Percentiles rank a stretch among this genome's conserved stretches.
These are phyloP conservation scores for Neurospora africana DNA, from an alignment of 495 filamentous ascomycete species.

Conservation along the genomic window DNA sequence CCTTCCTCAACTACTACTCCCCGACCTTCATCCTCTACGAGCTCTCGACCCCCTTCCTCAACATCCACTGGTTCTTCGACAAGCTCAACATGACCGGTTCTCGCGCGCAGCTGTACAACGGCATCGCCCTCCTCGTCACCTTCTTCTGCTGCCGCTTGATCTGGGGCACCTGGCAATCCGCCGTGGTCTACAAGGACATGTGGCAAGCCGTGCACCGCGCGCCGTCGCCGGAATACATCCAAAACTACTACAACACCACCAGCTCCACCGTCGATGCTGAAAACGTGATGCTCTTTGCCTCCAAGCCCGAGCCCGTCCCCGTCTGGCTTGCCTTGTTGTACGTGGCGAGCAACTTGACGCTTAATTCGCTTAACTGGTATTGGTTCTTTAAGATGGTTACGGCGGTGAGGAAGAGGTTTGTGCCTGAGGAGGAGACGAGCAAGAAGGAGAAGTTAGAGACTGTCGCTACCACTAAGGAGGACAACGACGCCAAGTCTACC, in stretches of 20 bases:
- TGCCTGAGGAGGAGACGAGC: conserved; percentile 33
- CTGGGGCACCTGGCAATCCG: conserved; percentile 81
- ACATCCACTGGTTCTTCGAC: conserved; percentile 99
- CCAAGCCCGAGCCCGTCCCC: conserved; percentile 47
- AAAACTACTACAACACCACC: conserved; percentile 20
- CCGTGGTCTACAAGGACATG: conserved; percentile 69
- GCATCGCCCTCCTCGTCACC: conserved; percentile 55
- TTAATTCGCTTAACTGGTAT: conserved; percentile 85
- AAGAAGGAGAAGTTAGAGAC: conserved; percentile 10
- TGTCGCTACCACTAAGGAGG: not conserved
- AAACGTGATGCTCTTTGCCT: conserved; percentile 37
- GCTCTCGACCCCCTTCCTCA: conserved; percentile 85
- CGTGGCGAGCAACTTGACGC: conserved; percentile 60
- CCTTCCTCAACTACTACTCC: conserved; percentile 89
- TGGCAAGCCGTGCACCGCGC: conserved; percentile 47
- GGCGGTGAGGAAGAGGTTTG: conserved; percentile 80
- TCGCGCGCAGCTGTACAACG: conserved; percentile 71
- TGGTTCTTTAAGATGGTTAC: conserved; percentile 98
- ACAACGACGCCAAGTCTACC: not conserved
- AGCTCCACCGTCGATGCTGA: conserved; percentile 24
- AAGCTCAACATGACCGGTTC: conserved; percentile 92
- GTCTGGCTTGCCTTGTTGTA: conserved; percentile 73
- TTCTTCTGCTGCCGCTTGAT: conserved; percentile 87
- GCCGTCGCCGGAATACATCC: conserved; percentile 21
- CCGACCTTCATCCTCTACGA: conserved; percentile 94